Evolutionary conservation across 495 filamentous ascomycete genomes (phyloP), one percentile per base, ranked within the genome.

Genomic region (Haplographium delicatum): DNA sequence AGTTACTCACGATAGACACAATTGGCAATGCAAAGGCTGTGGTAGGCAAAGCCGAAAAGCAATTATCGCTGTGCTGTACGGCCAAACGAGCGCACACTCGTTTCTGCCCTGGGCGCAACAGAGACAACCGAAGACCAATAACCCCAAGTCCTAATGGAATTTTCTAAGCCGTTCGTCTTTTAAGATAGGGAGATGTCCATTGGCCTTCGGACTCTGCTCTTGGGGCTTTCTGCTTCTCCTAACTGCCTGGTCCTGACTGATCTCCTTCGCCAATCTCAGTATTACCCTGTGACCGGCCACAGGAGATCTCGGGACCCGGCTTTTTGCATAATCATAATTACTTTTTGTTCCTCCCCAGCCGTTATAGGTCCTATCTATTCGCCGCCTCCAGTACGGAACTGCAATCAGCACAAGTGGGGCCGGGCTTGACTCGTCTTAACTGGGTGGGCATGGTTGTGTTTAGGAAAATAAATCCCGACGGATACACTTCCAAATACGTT

Each of bases 231-330:
- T 19, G 4, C 13, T 43, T 35, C 9, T 11, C 39, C 25, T 20
- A n/a, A 19, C 22, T 16, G 28, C 42, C 25, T 19, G 8, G 23
- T 31, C 2, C 5, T 30, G 28, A 52, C 43, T 38, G 43, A 48
- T 57, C 47, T 49, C n/a, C 1, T 39, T 60, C 57, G 57, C 40
- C 46, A 60, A 56, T 60, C 57, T 60, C 11, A 26, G 57, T 60
- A 41, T 26, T 1, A 53, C 44, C 22, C 27, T 18, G 22, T 37
- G 19, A 37, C 25, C 10, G 39, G n/a, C 42, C 37, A 53, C 55
- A 47, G 42, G 47, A 56, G 43, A 53, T 60, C 57, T 56, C 50
- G 48, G 56, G 52, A 53, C 44, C 57, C 50, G 56, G 56, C 1
- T 5, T 11, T 33, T 2, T 51, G 47, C 56, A 51, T 59, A 18